These are phyloP conservation scores for Rhamnella rubrinervis DNA, from an alignment of 331 rosid genomes.

Conservation along the genomic window DNA sequence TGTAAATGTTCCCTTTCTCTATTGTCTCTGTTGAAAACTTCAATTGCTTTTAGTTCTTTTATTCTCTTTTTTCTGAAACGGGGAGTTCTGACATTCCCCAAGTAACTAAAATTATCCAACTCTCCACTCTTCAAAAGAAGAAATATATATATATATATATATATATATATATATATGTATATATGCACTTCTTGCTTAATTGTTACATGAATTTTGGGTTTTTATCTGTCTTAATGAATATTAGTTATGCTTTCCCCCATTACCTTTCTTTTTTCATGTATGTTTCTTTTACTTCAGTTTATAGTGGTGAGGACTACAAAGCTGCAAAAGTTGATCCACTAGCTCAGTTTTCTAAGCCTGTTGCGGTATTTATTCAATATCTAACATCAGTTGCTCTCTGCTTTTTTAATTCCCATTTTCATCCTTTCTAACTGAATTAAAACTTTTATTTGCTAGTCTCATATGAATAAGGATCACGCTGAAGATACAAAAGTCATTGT, in stretches of 20 bases:
- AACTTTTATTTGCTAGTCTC: constrained; percentile 62
- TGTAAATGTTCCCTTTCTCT: constrained; percentile 29
- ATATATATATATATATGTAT: too few relatives aligned
- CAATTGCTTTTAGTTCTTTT: not conserved
- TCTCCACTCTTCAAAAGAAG: too few relatives aligned
- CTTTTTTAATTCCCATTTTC: constrained; percentile 19
- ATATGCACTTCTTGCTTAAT: not conserved
- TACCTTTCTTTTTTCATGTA: not conserved
- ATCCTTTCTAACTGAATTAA: constrained; percentile 13
- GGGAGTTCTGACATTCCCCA: not conserved
- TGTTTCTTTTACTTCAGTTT: constrained; percentile 46
- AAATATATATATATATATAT: too few relatives aligned
- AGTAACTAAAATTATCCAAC: too few relatives aligned
- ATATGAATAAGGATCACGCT: constrained; percentile 94
- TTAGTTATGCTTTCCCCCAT: constrained; percentile 8
- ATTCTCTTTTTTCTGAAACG: not conserved
- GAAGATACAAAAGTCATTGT: constrained; percentile 91
- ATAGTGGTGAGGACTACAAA: constrained; percentile 64
- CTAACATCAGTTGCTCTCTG: constrained; percentile 15
- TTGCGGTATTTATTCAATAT: constrained; percentile 54
- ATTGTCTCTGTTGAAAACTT: not conserved
- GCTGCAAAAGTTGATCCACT: constrained; percentile 82
- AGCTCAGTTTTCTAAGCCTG: constrained; percentile 94
- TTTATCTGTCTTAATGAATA: constrained; percentile 2
- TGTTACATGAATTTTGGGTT: constrained; percentile 7